Evolutionary conservation across 2,329 filamentous ascomycete genomes (phyloP), one percentile per base, ranked within the genome.

Genomic region (Verticillium dahliae): DNA sequence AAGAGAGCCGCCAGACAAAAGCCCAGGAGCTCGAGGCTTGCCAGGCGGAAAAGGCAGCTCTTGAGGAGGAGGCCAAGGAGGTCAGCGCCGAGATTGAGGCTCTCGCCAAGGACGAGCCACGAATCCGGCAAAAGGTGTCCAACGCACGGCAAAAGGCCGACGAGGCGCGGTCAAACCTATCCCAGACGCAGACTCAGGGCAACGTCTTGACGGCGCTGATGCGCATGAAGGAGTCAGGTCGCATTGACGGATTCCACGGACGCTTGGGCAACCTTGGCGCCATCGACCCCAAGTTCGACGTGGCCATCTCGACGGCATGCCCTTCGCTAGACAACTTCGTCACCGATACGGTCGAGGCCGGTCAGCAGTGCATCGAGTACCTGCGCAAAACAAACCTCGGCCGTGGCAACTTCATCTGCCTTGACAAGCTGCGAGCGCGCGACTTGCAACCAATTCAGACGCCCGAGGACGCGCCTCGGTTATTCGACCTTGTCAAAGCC

Each of bases 241-340:
- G 95, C 73, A 96, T 99, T 65, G 93, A 97, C 70, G 95, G 96
- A 2, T 99, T 99, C 76, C 92, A 99, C 70, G 95, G 95, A 33
- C 88, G 95, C 37, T 86, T 99, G 4, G 96, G 95, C 10, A 97
- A 98, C 68, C 84, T 99, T 1, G 95, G 95, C 54, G 88, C 91
- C 0, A 99, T 99, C 67, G 93, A 99, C 69, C 84, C 91, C 72
- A 91, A 91, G 75, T 99, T 96, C 74, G 95, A 99, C 70, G 87
- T 99, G 54, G 95, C 95, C n/a, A 97, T 99, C 63, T 99, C 96
- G 0, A 99, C 95, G 0, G 96, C 95, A 11, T 98, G 95, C 68
- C 88, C 91, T 56, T 85, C 90, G 2, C 85, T 99, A 10, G 92
- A 99, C 75, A 97, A 98, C 71, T 93, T 99, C 75, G 94, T 99